Percentiles rank a stretch among this genome's conserved stretches.
Conservation (phyloP, 768 basidiomycete species). For the Ramaria rubella region DNA sequence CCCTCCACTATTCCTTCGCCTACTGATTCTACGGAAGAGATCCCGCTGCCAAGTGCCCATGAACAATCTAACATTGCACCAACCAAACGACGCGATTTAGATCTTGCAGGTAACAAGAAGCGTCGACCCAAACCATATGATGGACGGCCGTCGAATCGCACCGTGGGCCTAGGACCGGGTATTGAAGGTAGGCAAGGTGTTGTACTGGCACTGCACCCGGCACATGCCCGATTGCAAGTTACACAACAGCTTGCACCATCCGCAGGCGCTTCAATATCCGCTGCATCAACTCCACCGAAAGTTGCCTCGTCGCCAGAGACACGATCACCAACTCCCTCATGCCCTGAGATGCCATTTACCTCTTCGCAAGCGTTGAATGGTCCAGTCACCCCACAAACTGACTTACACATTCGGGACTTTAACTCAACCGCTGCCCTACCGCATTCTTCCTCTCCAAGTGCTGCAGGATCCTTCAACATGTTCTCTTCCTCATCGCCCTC, state of each 20-base stretch:
- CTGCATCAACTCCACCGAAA: background rate
- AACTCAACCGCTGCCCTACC: background rate
- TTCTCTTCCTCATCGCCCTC: background rate
- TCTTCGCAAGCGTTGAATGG: background rate
- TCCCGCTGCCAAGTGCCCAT: background rate
- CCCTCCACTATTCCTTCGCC: background rate
- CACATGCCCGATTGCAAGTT: background rate
- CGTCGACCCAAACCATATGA: constrained; percentile 72
- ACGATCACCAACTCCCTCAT: constrained; percentile 2
- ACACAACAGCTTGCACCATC: background rate
- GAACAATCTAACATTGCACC: background rate
- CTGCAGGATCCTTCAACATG: background rate
- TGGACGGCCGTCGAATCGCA: constrained; percentile 11
- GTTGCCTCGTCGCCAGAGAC: background rate
- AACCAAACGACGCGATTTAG: constrained; percentile 11
- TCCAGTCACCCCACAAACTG: background rate
- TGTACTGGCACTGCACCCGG: constrained; percentile 8
- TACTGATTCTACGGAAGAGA: background rate
- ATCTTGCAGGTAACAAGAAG: constrained; percentile 30
- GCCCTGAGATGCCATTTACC: background rate
- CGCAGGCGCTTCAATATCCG: background rate
- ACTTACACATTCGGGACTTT: background rate
- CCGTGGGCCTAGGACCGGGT: background rate
- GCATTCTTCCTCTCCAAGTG: background rate
- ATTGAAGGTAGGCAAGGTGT: constrained; percentile 9